Base-by-base conservation (phyloP, 257 asterid genomes). In the Solanum chmielewskii region DNA sequence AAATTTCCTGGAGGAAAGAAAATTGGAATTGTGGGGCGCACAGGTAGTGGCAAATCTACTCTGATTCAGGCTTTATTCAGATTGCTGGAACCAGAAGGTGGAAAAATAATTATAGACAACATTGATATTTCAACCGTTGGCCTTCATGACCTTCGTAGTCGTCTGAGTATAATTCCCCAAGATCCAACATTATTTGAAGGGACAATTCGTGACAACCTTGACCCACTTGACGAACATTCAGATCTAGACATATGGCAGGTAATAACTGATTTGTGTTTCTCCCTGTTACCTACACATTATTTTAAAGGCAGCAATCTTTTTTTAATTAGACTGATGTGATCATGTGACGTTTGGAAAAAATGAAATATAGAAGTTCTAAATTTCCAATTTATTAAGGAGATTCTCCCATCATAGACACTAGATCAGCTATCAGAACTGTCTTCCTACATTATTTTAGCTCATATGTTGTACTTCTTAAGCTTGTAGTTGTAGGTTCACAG, bases 41-140 rank as follows among this genome's bases (percentile, higher is more conserved):
- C 99, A 74, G 99, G 99, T 88, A 97, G 99, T 88, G 99, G 99
- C 35, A 97, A 97, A 93, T 97, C 99, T 44, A 97, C 99, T 64
- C 86, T 97, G 92, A 97, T 97, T 87, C 99, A 97, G 90, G 99
- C 99, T 45, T 93, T 97, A 66, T 97, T 97, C 88, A 94, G 99
- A 71, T 88, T 96, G 93, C 92, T 96, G 85, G 99, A 97, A 92
- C 99, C 99, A 44, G 94, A 92, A 42, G 95, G 92, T 84, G 99
- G 99, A 85, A 93, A 92, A 89, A 97, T 97, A 89, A 90, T 95
- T 31, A 96, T 97, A 27, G 99, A 97, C 92, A 88, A 86, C 89
- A 94, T 97, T 87, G 98, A 96, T 91, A 96, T 97, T 75, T 78
- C 95, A 71, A 95, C 91, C 20, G 92, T 97, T 18, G 99, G 99